Base-by-base conservation (phyloP, 1,284 basidiomycete species). In the Sanghuangporus weigelae region DNA sequence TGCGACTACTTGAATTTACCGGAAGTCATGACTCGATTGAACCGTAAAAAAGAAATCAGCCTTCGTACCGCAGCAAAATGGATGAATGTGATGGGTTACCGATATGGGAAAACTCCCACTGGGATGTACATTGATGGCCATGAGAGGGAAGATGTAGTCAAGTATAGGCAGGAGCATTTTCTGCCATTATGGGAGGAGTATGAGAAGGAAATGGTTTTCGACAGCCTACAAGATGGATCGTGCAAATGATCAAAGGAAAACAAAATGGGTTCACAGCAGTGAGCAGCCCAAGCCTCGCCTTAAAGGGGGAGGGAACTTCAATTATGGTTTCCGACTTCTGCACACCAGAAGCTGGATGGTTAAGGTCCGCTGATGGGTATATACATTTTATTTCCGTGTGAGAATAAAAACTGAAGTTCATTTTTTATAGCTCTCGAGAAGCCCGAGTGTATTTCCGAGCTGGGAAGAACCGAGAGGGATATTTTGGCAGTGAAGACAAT, bases 101-200 rank as follows among this genome's bases (percentile, higher is more conserved):
- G 58, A 12, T 65, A 66, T 26, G 63, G 60, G 1, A 51, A 63
- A 26, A 21, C 65, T 21, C 65, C 61, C 44, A 73, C 71, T 16
- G 74, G 74, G 0, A 71, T 76, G 70, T 76, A 74, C 61, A 65
- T 72, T 65, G 74, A 76, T 63, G 71, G 75, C 0, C 74, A 76
- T 63, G 73, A 77, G 49, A 42, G 69, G 0, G 67, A 71, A 6
- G 74, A 77, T 70, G 71, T 76, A 49, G 72, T 76, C 44, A 66
- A 68, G 19, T 72, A 73, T 56, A 67, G 68, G 1, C 63, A 71
- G 19, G 7, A 51, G 26, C 67, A 44, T 19, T 68, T 64, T 51
- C 50, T 62, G 16, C 59, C 31, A 40, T 48, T 59, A 4, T 42
- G 46, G 53, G 38, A n/a, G 38, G 59, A 63, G 31, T 42, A 49